Evolutionary conservation across 495 filamentous ascomycete species (phyloP).

Genomic region (Xanthoparmelia taractica): DNA sequence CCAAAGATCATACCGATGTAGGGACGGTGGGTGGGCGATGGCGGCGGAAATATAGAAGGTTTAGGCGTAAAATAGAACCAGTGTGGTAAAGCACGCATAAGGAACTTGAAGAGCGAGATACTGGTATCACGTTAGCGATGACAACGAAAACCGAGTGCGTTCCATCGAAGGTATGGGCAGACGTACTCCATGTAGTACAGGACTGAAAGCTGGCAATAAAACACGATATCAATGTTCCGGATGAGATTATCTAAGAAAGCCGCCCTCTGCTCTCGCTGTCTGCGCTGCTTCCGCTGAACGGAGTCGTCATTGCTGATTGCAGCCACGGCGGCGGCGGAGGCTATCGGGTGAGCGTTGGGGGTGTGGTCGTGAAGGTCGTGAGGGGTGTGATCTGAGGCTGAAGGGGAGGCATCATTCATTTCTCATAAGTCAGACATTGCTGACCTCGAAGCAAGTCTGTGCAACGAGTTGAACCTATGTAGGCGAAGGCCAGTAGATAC

Average conservation of each 20-base stretch:
- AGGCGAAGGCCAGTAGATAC: background rate
- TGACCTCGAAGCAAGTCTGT: constrained; percentile 1
- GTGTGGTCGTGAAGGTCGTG: constrained; percentile 4
- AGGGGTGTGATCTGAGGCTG: constrained; percentile 17
- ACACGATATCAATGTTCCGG: constrained; percentile 67
- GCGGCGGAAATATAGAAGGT: constrained; percentile 57
- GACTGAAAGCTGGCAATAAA: constrained; percentile 71
- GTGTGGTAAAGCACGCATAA: constrained; percentile 63
- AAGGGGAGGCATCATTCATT: constrained; percentile 22
- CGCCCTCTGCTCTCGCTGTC: constrained; percentile 33
- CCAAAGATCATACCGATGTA: constrained; percentile 63
- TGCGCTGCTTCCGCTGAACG: constrained; percentile 4
- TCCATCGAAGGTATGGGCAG: background rate
- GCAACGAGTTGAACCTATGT: background rate
- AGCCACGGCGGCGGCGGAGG: background rate
- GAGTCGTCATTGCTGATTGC: background rate
- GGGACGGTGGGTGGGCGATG: constrained; percentile 56
- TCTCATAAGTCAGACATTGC: constrained; percentile 31
- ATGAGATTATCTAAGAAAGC: constrained; percentile 63
- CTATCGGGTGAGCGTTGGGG: background rate
- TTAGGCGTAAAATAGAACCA: constrained; percentile 74
- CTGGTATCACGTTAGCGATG: constrained; percentile 36
- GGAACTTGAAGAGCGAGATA: constrained; percentile 67
- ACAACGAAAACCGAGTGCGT: background rate
- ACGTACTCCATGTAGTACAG: constrained; percentile 89